Evolutionary conservation across 345 rosid species (phyloP), one percentile per base, ranked within the genome.

Genomic region (Zanthoxylum bungeanum): DNA sequence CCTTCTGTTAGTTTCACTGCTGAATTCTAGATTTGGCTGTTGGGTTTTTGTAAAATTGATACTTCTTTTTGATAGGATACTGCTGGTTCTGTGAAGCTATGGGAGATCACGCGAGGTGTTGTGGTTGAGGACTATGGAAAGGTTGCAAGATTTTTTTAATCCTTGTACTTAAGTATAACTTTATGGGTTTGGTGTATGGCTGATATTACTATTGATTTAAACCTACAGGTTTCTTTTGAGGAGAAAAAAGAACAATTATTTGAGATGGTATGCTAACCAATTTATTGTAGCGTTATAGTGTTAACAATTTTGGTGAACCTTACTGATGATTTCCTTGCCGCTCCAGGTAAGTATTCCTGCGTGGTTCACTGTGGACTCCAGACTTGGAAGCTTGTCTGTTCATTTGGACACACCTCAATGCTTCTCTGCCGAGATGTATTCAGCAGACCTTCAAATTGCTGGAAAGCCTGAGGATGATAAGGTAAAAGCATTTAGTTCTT

Each of bases 331-430:
- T 74, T 37, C 68, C 52, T 47, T 44, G 27, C 56, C 47, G 73
- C 74, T 78, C 67, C 72, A 96, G 99, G 98, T 96, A 51, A 96
- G 98, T 86, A 85, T 96, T 79, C 99, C 99, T 79, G 88, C 97
- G 19, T 96, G 99, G 99, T 96, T 89, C 82, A 84, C 92, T 49
- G 92, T 90, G 78, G 99, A 96, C 78, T 85, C 97, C 27, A 84
- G 97, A 84, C 97, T 93, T 76, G 98, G 99, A 72, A 86, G 95
- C 82, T 86, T 96, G 85, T 91, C 98, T 56, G 60, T 93, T 68
- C 98, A 96, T 85, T 85, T 96, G 85, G 99, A 96, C 69, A 89
- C 95, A 10, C 98, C 99, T 30, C 99, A 96, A 72, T 96, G 99
- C 88, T 96, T 96, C 81, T 84, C 97, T 12, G 99, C 99, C 0